These are phyloP conservation scores for Malania oleifera DNA, from an alignment of 164 flowering plant species.

Conservation along the genomic window DNA sequence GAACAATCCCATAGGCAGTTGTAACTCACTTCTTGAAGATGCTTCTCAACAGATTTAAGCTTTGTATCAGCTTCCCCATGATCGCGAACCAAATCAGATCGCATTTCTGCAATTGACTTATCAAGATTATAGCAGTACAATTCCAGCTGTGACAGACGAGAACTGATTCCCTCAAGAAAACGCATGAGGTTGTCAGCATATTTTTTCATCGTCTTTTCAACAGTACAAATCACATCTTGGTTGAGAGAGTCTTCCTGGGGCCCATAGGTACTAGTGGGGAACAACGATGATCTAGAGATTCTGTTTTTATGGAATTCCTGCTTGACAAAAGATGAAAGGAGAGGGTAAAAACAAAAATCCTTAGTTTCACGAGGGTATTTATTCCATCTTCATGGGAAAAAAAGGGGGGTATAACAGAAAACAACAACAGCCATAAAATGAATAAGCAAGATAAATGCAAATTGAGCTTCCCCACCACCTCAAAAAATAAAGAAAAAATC, in stretches of 20 bases:
- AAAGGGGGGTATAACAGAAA: too few species aligned
- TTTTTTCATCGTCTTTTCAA: conserved; percentile 85
- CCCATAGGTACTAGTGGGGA: conserved; percentile 39
- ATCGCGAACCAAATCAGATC: conserved; percentile 69
- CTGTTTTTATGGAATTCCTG: conserved; percentile 81
- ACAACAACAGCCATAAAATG: too few species aligned
- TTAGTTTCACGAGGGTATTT: too few species aligned
- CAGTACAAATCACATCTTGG: conserved; percentile 55
- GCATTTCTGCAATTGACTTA: conserved; percentile 83
- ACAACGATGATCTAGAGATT: conserved; percentile 44
- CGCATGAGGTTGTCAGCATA: conserved; percentile 78
- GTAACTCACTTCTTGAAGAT: conserved; percentile 77
- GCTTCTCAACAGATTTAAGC: conserved; percentile 86
- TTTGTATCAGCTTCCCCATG: conserved; percentile 69
- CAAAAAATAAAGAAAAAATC: too few species aligned
- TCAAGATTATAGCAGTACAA: conserved; percentile 87
- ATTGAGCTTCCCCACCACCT: too few species aligned
- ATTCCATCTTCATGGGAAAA: too few species aligned
- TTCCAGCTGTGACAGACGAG: conserved; percentile 86
- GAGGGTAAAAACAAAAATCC: not conserved
- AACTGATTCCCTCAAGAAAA: conserved; percentile 91
- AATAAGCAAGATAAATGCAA: too few species aligned
- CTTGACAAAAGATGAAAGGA: conserved; percentile 13
- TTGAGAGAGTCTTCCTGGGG: conserved; percentile 60
- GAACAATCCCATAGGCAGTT: not conserved